Evolutionary conservation across 2,329 filamentous ascomycete species (phyloP), one percentile per base, ranked within the genome.

Genomic region (Fusarium sp.): DNA sequence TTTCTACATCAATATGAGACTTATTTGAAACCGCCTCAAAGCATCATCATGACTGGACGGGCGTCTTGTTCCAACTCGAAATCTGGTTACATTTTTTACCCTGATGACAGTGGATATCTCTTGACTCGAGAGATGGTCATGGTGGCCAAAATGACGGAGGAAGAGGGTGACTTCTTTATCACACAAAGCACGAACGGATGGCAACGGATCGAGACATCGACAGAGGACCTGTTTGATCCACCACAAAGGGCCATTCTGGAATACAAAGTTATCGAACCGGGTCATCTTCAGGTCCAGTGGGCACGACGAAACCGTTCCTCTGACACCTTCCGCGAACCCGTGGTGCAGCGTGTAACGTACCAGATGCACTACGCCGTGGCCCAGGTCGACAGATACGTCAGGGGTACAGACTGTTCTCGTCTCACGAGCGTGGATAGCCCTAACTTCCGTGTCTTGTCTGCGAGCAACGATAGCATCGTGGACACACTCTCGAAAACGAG

Each of bases 301-400:
- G 57, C 57, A 12, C 22, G 37, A 35, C 4, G 25, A 1, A 43
- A 59, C 25, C 35, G 32, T 5, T 30, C 25, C 17, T 61, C 17
- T 6, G 12, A 43, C 12, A 33, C 54, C 6, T 58, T 58, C 33
- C 54, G 27, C 20, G 40, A 66, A n/a, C 27, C 43, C n/a, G 56
- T 52, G n/a, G 43, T 33, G 9, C 56, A 40, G n/a, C 63, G 56
- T 15, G 22, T 61, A 25, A 66, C 63, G 6, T 66, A 66, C 43
- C 33, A 30, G 15, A 60, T 66, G 56, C 45, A 43, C 32, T 66
- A 61, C 35, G 63, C 56, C 4, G 64, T 66, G 14, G 64, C 57
- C 4, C 40, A 66, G 40, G 45, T 66, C n/a, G 14, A 17, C 43
- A 61, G 64, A 40, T 22, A 27, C 20, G 22, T 40, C 57, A 33